A percentile compares a stretch with the other conserved stretches of the same genome.
Evolutionary conservation across 139 green algal genomes (phyloP).

Genomic region (Chlorella sp.): DNA sequence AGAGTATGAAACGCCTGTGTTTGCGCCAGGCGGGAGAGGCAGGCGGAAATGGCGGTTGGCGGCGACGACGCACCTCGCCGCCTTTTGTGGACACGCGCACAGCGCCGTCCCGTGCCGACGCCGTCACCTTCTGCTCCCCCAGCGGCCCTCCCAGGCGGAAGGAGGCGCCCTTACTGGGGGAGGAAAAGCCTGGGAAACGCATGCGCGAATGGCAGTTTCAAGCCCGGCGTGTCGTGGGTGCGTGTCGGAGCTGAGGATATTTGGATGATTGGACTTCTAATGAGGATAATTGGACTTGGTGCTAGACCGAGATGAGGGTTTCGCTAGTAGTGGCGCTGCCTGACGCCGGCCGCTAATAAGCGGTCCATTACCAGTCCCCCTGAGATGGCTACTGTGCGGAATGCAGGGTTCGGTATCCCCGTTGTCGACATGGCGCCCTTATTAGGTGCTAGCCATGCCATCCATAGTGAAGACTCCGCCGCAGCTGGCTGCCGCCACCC

Average conservation of each 20-base stretch:
- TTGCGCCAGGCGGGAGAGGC: background rate
- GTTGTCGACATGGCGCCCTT: too few species aligned
- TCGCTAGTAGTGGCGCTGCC: too few species aligned
- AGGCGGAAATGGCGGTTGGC: background rate
- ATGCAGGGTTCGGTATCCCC: too few species aligned
- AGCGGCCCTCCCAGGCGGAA: background rate
- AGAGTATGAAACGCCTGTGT: background rate
- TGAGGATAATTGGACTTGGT: too few species aligned
- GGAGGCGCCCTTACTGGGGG: background rate
- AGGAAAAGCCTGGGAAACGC: background rate
- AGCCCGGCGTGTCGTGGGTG: too few species aligned
- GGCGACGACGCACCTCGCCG: slow-evolving; percentile 9
- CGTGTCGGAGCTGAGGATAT: background rate
- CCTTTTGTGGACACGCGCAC: background rate
- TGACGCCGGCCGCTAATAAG: too few species aligned
- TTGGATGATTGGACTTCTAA: background rate
- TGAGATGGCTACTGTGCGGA: too few species aligned
- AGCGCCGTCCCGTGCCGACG: background rate
- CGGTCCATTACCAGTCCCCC: too few species aligned
- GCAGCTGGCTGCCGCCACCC: too few species aligned
- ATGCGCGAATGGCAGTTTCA: background rate
- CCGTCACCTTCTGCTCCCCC: slow-evolving; percentile 6
- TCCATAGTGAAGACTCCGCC: too few species aligned
- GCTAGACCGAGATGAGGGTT: too few species aligned
- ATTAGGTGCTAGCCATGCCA: too few species aligned